Percentiles rank a stretch among this genome's conserved stretches.
Evolutionary conservation across 1,284 basidiomycete genomes (phyloP).

Genomic region (Apiotrichum mycotoxinovorans): DNA sequence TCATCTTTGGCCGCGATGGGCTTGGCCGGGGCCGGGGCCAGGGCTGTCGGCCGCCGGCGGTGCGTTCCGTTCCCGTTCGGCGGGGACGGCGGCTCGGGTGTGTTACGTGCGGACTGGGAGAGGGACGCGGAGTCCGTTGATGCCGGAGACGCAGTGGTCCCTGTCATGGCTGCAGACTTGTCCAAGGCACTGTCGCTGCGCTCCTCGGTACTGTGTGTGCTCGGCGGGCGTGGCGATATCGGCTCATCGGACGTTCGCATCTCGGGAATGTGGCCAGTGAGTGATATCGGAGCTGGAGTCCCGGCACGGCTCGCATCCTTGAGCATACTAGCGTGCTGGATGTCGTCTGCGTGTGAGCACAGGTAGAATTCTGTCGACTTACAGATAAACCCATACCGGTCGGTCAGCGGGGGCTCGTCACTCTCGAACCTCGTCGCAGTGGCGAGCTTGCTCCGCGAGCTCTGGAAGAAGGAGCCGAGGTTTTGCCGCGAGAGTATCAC

Average conservation of each 20-base stretch:
- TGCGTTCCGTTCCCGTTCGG: constrained; percentile 1
- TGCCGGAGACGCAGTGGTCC: background rate
- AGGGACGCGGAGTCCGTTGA: background rate
- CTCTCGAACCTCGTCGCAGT: constrained; percentile 55
- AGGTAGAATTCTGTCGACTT: constrained; percentile 52
- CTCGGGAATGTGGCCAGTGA: constrained; percentile 33
- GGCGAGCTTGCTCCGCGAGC: constrained; percentile 37
- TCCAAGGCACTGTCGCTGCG: background rate
- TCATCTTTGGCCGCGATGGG: constrained; percentile 44
- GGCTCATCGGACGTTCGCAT: background rate
- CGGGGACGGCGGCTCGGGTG: constrained; percentile 3
- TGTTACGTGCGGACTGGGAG: background rate
- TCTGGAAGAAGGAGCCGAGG: constrained; percentile 42
- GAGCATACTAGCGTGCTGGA: constrained; percentile 73
- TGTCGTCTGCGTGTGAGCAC: constrained; percentile 59
- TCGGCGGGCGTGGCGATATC: background rate
- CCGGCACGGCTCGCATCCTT: constrained; percentile 58
- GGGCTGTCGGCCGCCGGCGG: constrained; percentile 17
- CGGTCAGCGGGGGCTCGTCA: constrained; percentile 68
- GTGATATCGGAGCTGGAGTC: constrained; percentile 39
- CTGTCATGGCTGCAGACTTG: background rate
- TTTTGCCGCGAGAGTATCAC: constrained; percentile 48
- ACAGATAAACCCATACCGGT: constrained; percentile 94
- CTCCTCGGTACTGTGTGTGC: background rate
- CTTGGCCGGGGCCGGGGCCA: constrained; percentile 48